Conservation (phyloP, 768 basidiomycete genomes). For the Lactarius pseudohatsudake region DNA sequence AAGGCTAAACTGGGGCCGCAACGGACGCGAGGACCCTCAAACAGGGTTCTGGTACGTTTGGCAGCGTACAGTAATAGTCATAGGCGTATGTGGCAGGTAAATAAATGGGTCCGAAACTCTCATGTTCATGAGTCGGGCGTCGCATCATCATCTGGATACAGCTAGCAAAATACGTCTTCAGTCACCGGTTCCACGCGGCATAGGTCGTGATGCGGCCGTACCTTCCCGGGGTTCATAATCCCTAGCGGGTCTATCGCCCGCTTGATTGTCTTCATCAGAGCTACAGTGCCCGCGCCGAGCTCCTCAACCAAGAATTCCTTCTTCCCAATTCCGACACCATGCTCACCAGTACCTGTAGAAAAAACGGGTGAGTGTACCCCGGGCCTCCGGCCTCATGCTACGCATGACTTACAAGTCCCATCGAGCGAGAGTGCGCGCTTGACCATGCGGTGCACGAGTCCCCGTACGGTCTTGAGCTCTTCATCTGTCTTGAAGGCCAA, state of each 20-base stretch:
- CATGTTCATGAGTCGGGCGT: background rate
- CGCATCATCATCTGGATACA: constrained; percentile 15
- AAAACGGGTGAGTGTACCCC: background rate
- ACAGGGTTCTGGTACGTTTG: no score
- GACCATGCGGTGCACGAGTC: constrained; percentile 58
- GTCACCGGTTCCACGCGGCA: no score
- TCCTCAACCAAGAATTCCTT: constrained; percentile 78
- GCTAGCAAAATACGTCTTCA: background rate
- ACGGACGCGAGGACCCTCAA: no score
- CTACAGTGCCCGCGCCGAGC: constrained; percentile 78
- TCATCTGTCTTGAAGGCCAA: constrained; percentile 34
- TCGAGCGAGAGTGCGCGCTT: constrained; percentile 68
- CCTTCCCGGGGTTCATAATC: constrained; percentile 86
- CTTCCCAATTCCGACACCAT: constrained; percentile 77
- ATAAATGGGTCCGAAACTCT: no score
- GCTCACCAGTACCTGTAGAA: constrained; percentile 68
- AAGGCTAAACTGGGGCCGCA: no score
- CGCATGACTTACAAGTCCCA: constrained; percentile 57
- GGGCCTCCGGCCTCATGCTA: no score
- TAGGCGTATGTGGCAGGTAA: no score
- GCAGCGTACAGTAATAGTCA: background rate
- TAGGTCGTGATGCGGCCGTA: constrained; percentile 29
- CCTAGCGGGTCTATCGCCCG: constrained; percentile 67
- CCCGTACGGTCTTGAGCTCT: constrained; percentile 30
- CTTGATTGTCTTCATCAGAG: constrained; percentile 83